These are phyloP conservation scores for Fraxinus ornus DNA, from an alignment of 305 asterid genomes.

Conservation along the genomic window DNA sequence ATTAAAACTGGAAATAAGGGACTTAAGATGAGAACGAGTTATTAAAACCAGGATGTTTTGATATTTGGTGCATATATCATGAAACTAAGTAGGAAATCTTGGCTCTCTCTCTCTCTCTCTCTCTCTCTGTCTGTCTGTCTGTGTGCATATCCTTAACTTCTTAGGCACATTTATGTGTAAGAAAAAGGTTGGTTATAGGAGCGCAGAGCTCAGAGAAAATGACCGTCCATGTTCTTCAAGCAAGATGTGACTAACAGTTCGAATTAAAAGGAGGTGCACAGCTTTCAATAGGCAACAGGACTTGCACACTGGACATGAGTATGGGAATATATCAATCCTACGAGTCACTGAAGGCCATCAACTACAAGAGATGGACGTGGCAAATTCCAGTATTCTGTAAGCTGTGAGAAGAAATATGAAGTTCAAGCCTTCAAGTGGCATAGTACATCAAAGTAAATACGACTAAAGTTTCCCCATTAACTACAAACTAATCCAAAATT, in stretches of 20 bases:
- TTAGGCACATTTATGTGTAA: neutral
- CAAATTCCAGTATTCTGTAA: neutral
- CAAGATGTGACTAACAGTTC: neutral
- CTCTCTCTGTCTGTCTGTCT: neutral
- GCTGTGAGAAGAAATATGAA: neutral
- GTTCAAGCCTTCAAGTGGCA: neutral
- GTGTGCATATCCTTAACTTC: neutral
- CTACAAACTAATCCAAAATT: neutral
- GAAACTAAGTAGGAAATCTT: neutral
- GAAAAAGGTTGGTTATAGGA: neutral
- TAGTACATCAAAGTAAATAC: neutral
- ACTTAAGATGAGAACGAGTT: neutral
- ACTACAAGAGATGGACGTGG: neutral
- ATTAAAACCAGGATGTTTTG: neutral
- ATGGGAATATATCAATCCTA: neutral
- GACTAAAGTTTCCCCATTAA: neutral
- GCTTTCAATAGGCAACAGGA: neutral
- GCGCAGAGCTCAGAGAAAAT: neutral
- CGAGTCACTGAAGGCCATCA: neutral
- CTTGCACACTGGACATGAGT: neutral
- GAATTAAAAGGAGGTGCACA: neutral
- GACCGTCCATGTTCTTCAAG: neutral
- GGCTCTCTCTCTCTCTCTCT: neutral
- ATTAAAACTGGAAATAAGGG: neutral
- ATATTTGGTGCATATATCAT: neutral